A percentile compares a stretch with the other conserved stretches of the same genome.
phyloP scores from a whole-genome alignment of 2,329 filamentous ascomycete species.

The Hyphodiscus sp. region DNA sequence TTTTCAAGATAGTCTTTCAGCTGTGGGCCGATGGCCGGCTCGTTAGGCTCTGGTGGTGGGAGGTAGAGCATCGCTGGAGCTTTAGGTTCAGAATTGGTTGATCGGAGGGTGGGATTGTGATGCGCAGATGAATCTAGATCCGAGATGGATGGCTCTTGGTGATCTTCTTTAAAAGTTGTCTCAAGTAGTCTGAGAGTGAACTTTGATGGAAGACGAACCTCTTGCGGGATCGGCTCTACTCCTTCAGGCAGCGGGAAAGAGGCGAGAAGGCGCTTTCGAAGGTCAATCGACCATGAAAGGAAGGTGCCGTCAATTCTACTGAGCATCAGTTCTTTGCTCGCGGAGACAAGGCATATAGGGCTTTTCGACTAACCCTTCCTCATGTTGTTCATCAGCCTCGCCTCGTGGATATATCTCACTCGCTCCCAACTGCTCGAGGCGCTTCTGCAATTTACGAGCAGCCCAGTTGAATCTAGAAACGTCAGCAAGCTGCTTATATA shows the following conservation, averaged over 20 bases:
- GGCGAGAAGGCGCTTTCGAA: constrained; percentile 61
- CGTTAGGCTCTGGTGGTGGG: background rate
- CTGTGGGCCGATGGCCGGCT: background rate
- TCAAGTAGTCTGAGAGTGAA: constrained; percentile 38
- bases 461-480: constrained; percentile 79
- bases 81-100: background rate
- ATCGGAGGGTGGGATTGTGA: background rate
- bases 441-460: constrained; percentile 77
- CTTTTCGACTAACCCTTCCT: constrained; percentile 65
- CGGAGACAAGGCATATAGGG: background rate
- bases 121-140: background rate
- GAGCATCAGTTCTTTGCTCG: constrained; percentile 2
- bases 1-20: constrained; percentile 5
- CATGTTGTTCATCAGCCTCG: constrained; percentile 89
- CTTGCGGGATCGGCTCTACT: constrained; percentile 63
- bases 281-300: constrained; percentile 65
- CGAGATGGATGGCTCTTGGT: background rate
- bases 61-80: background rate
- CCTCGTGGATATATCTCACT: constrained; percentile 68
- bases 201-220: constrained; percentile 69
- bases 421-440: constrained; percentile 78
- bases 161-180: background rate
- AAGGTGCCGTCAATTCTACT: constrained; percentile 74
- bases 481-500: constrained; percentile 6
- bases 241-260: constrained; percentile 63